Conservation (phyloP, 345 rosid genomes). For the Aegle marmelos region DNA sequence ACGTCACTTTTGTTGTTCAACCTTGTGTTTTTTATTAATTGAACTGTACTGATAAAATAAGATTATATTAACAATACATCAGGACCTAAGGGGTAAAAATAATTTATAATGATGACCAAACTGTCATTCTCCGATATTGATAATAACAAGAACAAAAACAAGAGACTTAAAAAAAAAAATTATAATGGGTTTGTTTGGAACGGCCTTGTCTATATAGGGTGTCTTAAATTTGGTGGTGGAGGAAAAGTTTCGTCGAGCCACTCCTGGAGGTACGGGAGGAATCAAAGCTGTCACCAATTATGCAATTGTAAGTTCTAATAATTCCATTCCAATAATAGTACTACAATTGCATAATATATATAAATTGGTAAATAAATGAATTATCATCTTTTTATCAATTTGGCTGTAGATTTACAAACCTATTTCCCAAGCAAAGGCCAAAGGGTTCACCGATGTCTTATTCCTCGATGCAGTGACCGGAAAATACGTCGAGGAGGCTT, state of each 20-base stretch:
- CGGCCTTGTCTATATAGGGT: constrained; percentile 13
- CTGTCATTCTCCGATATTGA: too few relatives aligned
- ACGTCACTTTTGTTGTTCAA: too few relatives aligned
- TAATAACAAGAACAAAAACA: neutral
- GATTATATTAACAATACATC: too few relatives aligned
- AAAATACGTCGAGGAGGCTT: constrained; percentile 58
- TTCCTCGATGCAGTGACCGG: constrained; percentile 58
- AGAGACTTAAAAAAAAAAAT: neutral
- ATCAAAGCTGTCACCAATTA: constrained; percentile 61
- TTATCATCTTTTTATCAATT: too few relatives aligned
- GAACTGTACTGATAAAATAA: too few relatives aligned
- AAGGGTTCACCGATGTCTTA: constrained; percentile 61
- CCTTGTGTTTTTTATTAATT: too few relatives aligned
- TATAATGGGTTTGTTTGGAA: neutral
- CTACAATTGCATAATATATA: neutral
- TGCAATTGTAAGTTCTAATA: constrained; percentile 43
- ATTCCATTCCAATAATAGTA: neutral
- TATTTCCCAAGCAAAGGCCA: constrained; percentile 48
- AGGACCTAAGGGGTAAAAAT: too few relatives aligned
- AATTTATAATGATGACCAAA: too few relatives aligned
- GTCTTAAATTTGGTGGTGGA: constrained; percentile 46
- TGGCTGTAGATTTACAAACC: constrained; percentile 40
- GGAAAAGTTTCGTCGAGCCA: constrained; percentile 44
- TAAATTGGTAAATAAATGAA: neutral
- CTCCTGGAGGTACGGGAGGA: constrained; percentile 62